Conservation (phyloP, 805 yeast genomes). For the Ogataea haglerorum region DNA sequence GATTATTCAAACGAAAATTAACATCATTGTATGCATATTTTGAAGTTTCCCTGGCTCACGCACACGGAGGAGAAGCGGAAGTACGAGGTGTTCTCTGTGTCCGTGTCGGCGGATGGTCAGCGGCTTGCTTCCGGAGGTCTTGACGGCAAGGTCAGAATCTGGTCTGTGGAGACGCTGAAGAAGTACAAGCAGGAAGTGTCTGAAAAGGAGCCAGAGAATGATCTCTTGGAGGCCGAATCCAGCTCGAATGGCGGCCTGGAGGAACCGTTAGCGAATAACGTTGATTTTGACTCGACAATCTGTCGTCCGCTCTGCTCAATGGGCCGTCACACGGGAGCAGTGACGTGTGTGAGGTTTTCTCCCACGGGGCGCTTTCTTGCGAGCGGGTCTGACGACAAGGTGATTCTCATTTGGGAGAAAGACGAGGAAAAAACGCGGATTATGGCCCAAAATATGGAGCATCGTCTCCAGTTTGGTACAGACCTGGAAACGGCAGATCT, state of each 20-base stretch:
- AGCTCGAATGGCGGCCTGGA: background rate
- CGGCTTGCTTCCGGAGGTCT: constrained; percentile 91
- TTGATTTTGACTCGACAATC: constrained; percentile 28
- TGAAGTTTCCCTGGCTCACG: constrained; percentile 70
- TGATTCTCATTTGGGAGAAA: constrained; percentile 86
- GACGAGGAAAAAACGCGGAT: constrained; percentile 66
- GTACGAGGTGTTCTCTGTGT: constrained; percentile 82
- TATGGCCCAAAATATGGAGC: constrained; percentile 29
- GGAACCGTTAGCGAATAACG: constrained; percentile 2
- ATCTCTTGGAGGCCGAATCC: background rate
- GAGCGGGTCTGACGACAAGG: constrained; percentile 92
- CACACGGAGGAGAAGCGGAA: constrained; percentile 76
- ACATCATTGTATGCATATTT: constrained; percentile 46
- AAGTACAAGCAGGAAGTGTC: constrained; percentile 34
- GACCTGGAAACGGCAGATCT: constrained; percentile 53
- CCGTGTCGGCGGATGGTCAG: constrained; percentile 76
- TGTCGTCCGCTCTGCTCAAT: constrained; percentile 76
- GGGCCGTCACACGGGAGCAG: constrained; percentile 96
- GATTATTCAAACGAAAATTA: background rate
- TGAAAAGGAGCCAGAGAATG: constrained; percentile 20
- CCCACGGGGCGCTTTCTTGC: constrained; percentile 91
- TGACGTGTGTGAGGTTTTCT: constrained; percentile 87
- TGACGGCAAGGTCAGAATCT: constrained; percentile 87
- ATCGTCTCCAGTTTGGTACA: constrained; percentile 18
- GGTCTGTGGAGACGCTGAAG: constrained; percentile 64